Base-by-base conservation (phyloP, 164 flowering plant genomes). In the Buxus sempervirens region DNA sequence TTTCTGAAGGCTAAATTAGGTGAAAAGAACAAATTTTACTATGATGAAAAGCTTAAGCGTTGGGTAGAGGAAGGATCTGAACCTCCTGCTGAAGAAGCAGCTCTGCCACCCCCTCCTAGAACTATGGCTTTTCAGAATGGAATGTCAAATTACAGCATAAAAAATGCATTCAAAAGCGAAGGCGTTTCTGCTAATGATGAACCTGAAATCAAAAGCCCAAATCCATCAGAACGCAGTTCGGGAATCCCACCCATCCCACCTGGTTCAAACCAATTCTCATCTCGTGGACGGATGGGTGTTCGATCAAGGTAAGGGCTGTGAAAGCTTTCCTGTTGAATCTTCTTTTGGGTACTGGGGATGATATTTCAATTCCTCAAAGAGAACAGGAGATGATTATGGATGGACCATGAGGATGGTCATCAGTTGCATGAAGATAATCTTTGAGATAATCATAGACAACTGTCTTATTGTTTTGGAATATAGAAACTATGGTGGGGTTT, bases 51-150 rank as follows among this genome's bases (percentile, higher is more conserved):
- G 66, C 97, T 87, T 23, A 93, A 90, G 84, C 80, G 91, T 85
- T 96, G 99, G 99, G 93, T 96, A 16, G 99, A 96, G 81, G 93
- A 87, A 79, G 99, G 99, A 54, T 83, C 79, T 67, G 97, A 83
- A 64, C 85, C 83, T 63, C 93, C 91, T n/a, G 87, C 93, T 64
- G 93, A 86, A 76, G 97, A 88, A 80, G 74, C 89, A 41, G 88
- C 89, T 45, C 77, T 83, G 64, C 83, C 96, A 51, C 98, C 99
- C 6, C 99, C 99, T 63, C 99, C 99, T 42, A 81, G 87, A 24
- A 73, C 84, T 65, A 64, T 86, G 51, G 70, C 80, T 51, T 89
- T 90, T 75, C 90, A 83, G 78, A 95, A 83, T 75, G 88, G 89
- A 45, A 63, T 69, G 48, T 56, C 88, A 58, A 86, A 83, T 75